Percentiles rank a stretch among this genome's conserved stretches.
phyloP scores from a whole-genome alignment of 768 basidiomycete genomes.

The Suillus placidus region DNA sequence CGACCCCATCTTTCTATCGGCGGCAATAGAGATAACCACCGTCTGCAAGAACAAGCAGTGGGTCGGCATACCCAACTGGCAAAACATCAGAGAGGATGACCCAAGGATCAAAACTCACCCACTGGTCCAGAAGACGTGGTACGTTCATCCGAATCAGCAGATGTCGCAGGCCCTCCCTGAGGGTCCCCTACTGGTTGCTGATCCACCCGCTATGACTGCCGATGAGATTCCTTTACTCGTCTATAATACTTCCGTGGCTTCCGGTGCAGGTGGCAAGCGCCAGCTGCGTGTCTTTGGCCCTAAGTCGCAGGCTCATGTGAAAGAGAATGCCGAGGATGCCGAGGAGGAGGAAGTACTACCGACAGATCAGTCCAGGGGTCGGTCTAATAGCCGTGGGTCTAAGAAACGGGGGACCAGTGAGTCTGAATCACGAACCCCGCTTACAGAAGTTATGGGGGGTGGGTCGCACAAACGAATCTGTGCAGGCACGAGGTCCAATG shows the following conservation, averaged over 20 bases:
- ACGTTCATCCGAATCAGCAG: neutral
- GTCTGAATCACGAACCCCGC: neutral
- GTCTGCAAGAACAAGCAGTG: neutral
- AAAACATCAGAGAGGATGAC: neutral
- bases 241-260: neutral
- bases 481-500: neutral
- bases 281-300: neutral
- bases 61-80: neutral
- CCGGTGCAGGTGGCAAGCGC: neutral
- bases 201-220: neutral
- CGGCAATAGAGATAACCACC: neutral
- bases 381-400: neutral
- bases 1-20: neutral
- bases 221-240: neutral
- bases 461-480: neutral
- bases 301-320: neutral
- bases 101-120: neutral
- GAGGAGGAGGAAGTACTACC: neutral
- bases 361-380: neutral
- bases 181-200: neutral
- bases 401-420: neutral
- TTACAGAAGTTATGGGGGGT: neutral
- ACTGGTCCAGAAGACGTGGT: neutral
- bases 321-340: neutral
- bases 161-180: neutral